phyloP scores from a whole-genome alignment of 192 early-diverging fungal genomes.

The Coemansia javaensis region DNA sequence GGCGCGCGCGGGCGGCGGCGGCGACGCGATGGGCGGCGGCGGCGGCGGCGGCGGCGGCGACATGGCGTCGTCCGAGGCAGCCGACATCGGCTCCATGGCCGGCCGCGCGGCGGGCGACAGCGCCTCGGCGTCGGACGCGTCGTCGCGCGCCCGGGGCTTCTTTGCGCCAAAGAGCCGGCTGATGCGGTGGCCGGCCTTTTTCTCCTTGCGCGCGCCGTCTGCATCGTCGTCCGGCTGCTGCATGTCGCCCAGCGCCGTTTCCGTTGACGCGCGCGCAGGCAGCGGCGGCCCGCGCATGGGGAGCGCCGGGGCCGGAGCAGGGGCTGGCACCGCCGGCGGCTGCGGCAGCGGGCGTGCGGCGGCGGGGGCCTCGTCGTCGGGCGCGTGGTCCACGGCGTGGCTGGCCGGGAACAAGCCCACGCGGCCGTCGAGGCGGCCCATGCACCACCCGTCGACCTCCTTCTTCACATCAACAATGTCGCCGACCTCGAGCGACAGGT shows the following conservation, averaged over 20 bases:
- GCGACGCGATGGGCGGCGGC: constrained; percentile 20
- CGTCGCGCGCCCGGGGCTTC: constrained; percentile 39
- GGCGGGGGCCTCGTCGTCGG: constrained; percentile 4
- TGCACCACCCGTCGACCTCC: constrained; percentile 62
- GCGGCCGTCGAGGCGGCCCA: constrained; percentile 60
- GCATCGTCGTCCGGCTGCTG: constrained; percentile 10
- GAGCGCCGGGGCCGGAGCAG: constrained; percentile 13
- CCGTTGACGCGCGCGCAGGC: constrained; percentile 20
- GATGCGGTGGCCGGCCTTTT: constrained; percentile 43
- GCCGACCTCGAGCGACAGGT: constrained; percentile 55
- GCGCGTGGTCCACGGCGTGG: constrained; percentile 33
- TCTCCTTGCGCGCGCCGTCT: constrained; percentile 34
- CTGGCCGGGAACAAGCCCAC: constrained; percentile 63
- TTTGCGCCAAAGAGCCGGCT: constrained; percentile 42
- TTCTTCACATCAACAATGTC: constrained; percentile 57
- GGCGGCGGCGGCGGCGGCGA: constrained; percentile 30
- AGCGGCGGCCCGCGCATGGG: constrained; percentile 28
- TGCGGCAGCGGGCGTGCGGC: constrained; percentile 32
- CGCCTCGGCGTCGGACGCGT: neutral
- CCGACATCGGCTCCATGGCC: too few relatives aligned
- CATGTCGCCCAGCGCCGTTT: constrained; percentile 1
- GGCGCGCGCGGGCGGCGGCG: constrained; percentile 10
- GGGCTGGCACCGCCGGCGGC: constrained; percentile 5
- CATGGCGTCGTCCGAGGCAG: neutral
- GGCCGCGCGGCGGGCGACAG: neutral